A percentile compares a stretch with the other conserved stretches of the same genome.
These are phyloP conservation scores for Pyrenophora graminea DNA, from an alignment of 2,329 filamentous ascomycete genomes.

Conservation along the genomic window DNA sequence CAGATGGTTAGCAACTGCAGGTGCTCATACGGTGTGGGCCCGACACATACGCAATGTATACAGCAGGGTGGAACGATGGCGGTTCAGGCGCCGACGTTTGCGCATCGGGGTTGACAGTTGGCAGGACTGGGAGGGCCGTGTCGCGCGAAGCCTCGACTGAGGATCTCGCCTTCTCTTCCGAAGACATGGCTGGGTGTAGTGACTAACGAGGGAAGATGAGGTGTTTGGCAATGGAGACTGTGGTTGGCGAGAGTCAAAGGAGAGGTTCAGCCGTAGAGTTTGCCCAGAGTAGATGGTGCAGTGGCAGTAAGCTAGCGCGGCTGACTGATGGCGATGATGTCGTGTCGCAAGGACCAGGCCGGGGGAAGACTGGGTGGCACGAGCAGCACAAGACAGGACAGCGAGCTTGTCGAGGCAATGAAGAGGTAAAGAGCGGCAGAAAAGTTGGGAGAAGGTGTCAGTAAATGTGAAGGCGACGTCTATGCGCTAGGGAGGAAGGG, in stretches of 20 bases:
- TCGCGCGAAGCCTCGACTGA: slow-evolving; percentile 77
- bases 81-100: slow-evolving; percentile 68
- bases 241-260: slow-evolving; percentile 17
- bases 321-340: slow-evolving; percentile 22
- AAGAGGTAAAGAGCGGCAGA: slow-evolving; percentile 26
- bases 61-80: slow-evolving; percentile 71
- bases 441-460: slow-evolving; percentile 23
- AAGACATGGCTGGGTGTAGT: slow-evolving; percentile 55
- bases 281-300: slow-evolving; percentile 3
- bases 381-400: slow-evolving; percentile 30
- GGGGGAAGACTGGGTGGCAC: slow-evolving; percentile 25
- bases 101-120: slow-evolving; percentile 75
- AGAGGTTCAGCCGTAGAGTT: slow-evolving; percentile 23
- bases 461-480: slow-evolving; percentile 28
- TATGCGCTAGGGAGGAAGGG: slow-evolving; percentile 34
- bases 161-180: slow-evolving; percentile 76
- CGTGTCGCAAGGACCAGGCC: slow-evolving; percentile 5
- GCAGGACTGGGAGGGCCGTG: slow-evolving; percentile 66
- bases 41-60: slow-evolving; percentile 73
- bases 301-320: slow-evolving; percentile 25
- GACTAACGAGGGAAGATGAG: slow-evolving; percentile 27
- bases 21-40: slow-evolving; percentile 48
- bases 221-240: slow-evolving; percentile 15
- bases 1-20: slow-evolving; percentile 24
- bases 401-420: slow-evolving; percentile 22